Base-by-base conservation (phyloP, 306 rosid genomes). In the Rubus parviflorus region DNA sequence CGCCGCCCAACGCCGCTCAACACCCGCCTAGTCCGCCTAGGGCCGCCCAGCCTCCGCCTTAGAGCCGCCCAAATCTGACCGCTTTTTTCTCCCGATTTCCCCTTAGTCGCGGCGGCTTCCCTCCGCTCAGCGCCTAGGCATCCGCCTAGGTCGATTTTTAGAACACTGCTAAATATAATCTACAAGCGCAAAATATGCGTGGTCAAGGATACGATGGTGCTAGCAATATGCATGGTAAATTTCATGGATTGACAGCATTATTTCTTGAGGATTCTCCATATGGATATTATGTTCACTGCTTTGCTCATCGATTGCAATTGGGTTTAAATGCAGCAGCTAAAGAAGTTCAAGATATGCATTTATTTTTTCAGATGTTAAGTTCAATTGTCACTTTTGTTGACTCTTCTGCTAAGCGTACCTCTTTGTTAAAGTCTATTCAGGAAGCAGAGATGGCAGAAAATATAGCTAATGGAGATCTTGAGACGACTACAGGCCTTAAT, bases 251-350 rank as follows among this genome's bases (percentile, higher is more conserved):
- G 8, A n/a, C 45, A 30, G n/a, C 51, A 15, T 73, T 66, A 15
- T 56, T 73, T 0, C 47, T 43, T 43, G 1, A 43, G 8, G 49
- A 64, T 15, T 64, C 48, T 49, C 68, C 25, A 30, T 61, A 4
- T 72, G 48, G 46, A 14, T 46, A 52, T 53, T 52, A 72, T 72
- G 42, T 72, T 6, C 52, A 37, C 56, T 73, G 51, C 12, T 53
- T 56, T 19, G 4, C 67, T 53, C 67, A 56, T 73, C 22, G 19
- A 38, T 17, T 67, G 0, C 51, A 67, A 67, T 41, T 67, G 13
- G 13, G 30, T 7, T 41, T 67, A 16, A 43, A 14, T 67, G 51
- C 30, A 10, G 5, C 5, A 15, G 20, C 72, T 17, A 67, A 10
- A 67, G 51, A 67, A 5, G 13, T 67, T 7, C n/a, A 25, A 1